Base-by-base conservation (phyloP, 2,329 filamentous ascomycete species). In the Sporothrix protearum region DNA sequence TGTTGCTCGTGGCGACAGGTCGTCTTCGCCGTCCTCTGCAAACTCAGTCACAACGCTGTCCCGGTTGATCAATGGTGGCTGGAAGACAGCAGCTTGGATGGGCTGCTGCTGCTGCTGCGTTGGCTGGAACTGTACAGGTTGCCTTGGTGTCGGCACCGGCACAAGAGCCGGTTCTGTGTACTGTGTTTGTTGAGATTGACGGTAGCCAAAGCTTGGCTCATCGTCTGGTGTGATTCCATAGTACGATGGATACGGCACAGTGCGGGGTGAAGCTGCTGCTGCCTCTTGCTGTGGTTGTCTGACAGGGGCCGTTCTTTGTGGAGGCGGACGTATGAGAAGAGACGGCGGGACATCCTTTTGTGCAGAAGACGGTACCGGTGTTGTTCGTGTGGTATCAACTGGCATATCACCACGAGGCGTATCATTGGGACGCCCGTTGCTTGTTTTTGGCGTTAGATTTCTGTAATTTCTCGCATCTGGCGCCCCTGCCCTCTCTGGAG, bases 21-120 rank as follows among this genome's bases (percentile, higher is more conserved):
- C 49, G 75, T 76, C 73, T 76, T 81, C 78, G 72, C 84, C 79
- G 75, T 86, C 83, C 78, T 87, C 83, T 73, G 87, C 85, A 72
- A 87, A 84, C 78, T 88, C 82, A 9, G 85, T 84, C 73, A 86
- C 79, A 71, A 83, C 80, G 77, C 85, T 83, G 71, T 84, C 81
- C 28, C 78, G 76, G 49, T 74, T 74, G 61, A 49, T 53, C 45
- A 72, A 63, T 8, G 59, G 42, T 5, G 30, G 49, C 16, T 67
- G 69, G n/a, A 55, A 67, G 12, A 57, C 45, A 3, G 22, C 3
- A 12, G 69, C 16, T 16, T 30, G 16, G 14, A n/a, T 16, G 30
- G 14, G 25, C 25, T 47, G 16, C 14, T 12, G 49, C 22, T 51
- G 70, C 33, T 36, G 3, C 33, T 36, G 33, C 8, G 30, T 9